A percentile compares a stretch with the other conserved stretches of the same genome.
Evolutionary conservation across 1,284 basidiomycete species (phyloP).

Genomic region (Leccinum fallax): DNA sequence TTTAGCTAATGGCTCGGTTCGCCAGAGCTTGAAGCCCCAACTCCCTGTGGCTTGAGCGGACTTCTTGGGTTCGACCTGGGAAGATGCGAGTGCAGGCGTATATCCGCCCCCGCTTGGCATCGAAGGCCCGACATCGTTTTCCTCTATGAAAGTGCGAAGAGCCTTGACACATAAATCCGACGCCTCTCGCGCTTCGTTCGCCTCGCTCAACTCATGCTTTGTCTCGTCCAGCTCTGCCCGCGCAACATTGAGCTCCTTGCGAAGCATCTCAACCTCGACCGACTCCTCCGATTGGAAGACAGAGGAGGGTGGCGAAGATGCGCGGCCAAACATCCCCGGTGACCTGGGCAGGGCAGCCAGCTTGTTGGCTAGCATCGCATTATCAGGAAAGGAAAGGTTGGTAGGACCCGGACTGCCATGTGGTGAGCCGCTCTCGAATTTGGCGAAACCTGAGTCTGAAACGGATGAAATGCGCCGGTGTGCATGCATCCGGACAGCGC

Average conservation of each 20-base stretch:
- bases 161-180: slow-evolving; percentile 85
- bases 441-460: slow-evolving; percentile 49
- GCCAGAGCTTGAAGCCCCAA: slow-evolving; percentile 73
- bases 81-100: slow-evolving; percentile 15
- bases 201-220: slow-evolving; percentile 69
- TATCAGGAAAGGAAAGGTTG: slow-evolving; percentile 26
- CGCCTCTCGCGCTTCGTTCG: slow-evolving; percentile 82
- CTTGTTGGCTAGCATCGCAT: slow-evolving; percentile 21
- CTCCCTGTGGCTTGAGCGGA: slow-evolving; percentile 31
- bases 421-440: slow-evolving; percentile 33
- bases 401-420: slow-evolving; percentile 38
- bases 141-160: slow-evolving; percentile 82
- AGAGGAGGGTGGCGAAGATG: slow-evolving; percentile 43
- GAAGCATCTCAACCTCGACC: slow-evolving; percentile 56
- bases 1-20: slow-evolving; percentile 40
- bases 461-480: slow-evolving; percentile 73
- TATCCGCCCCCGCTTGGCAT: slow-evolving; percentile 24
- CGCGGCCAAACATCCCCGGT: slow-evolving; percentile 55
- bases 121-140: slow-evolving; percentile 58
- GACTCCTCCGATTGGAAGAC: slow-evolving; percentile 38
- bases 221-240: slow-evolving; percentile 65
- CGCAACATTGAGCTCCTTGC: slow-evolving; percentile 59
- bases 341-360: slow-evolving; percentile 33
- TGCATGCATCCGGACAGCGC: slow-evolving; percentile 45
- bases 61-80: slow-evolving; percentile 46